These are phyloP conservation scores for Russula foetens DNA, from an alignment of 768 basidiomycete species.

Conservation along the genomic window DNA sequence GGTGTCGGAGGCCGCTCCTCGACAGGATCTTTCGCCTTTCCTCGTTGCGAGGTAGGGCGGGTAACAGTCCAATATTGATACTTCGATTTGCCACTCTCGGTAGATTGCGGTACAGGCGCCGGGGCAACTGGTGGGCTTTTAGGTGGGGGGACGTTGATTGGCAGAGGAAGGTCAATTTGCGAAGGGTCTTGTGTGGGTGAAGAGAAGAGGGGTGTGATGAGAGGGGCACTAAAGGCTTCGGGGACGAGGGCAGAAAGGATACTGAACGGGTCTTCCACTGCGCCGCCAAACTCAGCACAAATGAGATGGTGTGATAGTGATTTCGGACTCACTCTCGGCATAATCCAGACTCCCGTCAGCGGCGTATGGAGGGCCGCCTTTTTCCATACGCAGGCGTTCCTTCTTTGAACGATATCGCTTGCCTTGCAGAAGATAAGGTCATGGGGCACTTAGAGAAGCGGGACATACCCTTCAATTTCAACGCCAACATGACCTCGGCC, in stretches of 20 bases:
- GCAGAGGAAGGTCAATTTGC: conserved; percentile 23
- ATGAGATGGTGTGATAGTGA: conserved; percentile 2
- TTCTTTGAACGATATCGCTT: conserved; percentile 78
- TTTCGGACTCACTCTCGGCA: conserved; percentile 45
- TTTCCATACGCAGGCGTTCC: conserved; percentile 69
- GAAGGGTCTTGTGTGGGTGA: conserved; percentile 22
- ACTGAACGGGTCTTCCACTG: conserved; percentile 77
- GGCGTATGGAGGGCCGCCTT: conserved; percentile 59
- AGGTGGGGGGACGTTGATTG: conserved; percentile 25
- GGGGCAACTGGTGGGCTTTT: conserved; percentile 21
- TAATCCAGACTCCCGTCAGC: conserved; percentile 80
- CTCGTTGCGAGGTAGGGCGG: conserved; percentile 40
- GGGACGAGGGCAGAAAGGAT: conserved; percentile 56
- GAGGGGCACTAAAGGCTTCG: conserved; percentile 47
- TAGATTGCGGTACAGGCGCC: neutral
- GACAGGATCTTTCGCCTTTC: conserved; percentile 47
- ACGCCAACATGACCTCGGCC: conserved; percentile 62
- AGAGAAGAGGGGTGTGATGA: conserved; percentile 48
- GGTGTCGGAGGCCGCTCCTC: conserved; percentile 31
- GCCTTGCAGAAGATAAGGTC: conserved; percentile 32
- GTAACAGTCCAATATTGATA: conserved; percentile 55
- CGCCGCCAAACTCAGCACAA: neutral
- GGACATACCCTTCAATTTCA: conserved; percentile 63
- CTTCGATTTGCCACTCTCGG: conserved; percentile 22
- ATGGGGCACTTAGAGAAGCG: neutral